These are phyloP conservation scores for Pyrenophora seminiperda DNA, from an alignment of 2,329 filamentous ascomycete species.

Conservation along the genomic window DNA sequence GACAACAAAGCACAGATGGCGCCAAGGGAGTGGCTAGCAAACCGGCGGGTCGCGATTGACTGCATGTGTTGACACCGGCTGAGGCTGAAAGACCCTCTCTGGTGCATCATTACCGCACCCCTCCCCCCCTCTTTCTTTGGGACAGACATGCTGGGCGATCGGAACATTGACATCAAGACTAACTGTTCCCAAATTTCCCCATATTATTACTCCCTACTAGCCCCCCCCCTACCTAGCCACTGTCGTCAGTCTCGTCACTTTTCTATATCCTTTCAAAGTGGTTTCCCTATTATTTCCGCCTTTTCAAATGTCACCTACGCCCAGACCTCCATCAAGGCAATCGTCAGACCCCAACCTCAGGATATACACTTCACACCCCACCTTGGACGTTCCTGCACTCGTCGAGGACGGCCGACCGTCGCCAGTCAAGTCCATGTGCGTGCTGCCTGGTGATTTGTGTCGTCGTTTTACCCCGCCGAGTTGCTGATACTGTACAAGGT, in stretches of 20 bases:
- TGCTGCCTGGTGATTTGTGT: constrained; percentile 5
- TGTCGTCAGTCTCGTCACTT: constrained; percentile 7
- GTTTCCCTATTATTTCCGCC: constrained; percentile 7
- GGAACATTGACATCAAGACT: constrained; percentile 9
- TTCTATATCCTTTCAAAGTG: too few relatives aligned
- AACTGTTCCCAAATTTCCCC: constrained; percentile 13
- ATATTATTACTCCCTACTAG: constrained; percentile 23
- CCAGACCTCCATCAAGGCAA: constrained; percentile 23
- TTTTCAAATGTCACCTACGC: constrained; percentile 25
- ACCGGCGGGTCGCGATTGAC: background rate
- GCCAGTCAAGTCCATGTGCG: constrained; percentile 58
- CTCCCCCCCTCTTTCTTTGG: background rate
- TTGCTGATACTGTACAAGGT: constrained; percentile 51
- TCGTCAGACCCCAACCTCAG: constrained; percentile 30
- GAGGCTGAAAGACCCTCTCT: constrained; percentile 23
- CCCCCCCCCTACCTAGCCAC: constrained; percentile 11
- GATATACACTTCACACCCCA: constrained; percentile 55
- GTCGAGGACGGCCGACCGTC: constrained; percentile 49
- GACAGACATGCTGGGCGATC: constrained; percentile 11
- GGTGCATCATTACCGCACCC: constrained; percentile 7
- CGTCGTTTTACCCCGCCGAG: constrained; percentile 30
- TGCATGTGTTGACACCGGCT: constrained; percentile 3
- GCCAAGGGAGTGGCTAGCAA: constrained; percentile 6
- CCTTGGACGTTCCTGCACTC: constrained; percentile 53
- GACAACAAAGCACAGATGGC: background rate